Evolutionary conservation across 495 filamentous ascomycete species (phyloP).

Genomic region (Daldinia caldariorum): DNA sequence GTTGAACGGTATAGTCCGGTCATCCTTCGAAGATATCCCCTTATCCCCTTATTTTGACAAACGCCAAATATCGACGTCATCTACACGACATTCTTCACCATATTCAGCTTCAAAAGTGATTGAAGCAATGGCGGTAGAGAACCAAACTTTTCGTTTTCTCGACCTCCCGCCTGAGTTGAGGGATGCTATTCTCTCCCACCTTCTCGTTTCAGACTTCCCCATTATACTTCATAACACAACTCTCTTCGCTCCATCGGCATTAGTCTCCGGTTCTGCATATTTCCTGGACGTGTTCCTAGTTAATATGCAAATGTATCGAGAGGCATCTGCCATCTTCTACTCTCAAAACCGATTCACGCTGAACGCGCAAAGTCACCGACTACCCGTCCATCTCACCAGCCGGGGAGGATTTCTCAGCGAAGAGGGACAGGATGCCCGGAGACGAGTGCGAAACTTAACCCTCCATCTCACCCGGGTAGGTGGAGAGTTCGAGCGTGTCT

Average conservation of each 20-base stretch:
- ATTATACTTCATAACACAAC: constrained; percentile 43
- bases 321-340: constrained; percentile 51
- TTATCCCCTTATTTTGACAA: not conserved
- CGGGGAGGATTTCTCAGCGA: constrained; percentile 34
- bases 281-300: constrained; percentile 48
- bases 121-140: constrained; percentile 12
- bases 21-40: not conserved
- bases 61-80: constrained; percentile 5
- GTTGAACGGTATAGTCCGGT: not conserved
- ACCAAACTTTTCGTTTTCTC: constrained; percentile 36
- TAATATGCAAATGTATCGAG: constrained; percentile 47
- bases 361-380: constrained; percentile 42
- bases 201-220: constrained; percentile 37
- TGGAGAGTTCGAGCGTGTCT: constrained; percentile 43
- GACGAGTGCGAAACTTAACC: constrained; percentile 44
- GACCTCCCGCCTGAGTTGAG: constrained; percentile 84
- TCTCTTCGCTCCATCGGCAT: constrained; percentile 20
- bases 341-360: constrained; percentile 47
- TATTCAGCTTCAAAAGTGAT: not conserved
- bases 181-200: constrained; percentile 70
- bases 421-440: constrained; percentile 41
- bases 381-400: constrained; percentile 41
- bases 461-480: constrained; percentile 46
- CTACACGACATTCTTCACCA: not conserved
- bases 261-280: constrained; percentile 1